A percentile compares a stretch with the other conserved stretches of the same genome.
Evolutionary conservation across 1,284 basidiomycete genomes (phyloP).

Genomic region (Apiotrichum siamense): DNA sequence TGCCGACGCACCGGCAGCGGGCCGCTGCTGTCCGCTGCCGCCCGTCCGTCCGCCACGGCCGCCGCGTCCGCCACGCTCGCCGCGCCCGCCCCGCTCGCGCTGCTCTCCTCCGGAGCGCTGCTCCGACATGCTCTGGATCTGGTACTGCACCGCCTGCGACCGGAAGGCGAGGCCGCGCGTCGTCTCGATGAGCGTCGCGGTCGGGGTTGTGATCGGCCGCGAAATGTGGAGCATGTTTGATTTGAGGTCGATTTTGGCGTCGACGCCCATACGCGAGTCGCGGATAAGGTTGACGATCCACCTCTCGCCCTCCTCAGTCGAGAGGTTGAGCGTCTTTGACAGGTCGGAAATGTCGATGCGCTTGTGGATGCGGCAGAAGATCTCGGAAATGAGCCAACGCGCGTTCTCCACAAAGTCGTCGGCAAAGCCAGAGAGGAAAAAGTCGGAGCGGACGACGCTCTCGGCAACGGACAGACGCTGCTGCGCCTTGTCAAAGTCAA

Average conservation of each 20-base stretch:
- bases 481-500: constrained; percentile 85
- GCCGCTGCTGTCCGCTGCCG: constrained; percentile 5
- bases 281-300: constrained; percentile 99
- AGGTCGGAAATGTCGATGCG: constrained; percentile 93
- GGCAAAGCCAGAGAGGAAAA: constrained; percentile 84
- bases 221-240: constrained; percentile 97
- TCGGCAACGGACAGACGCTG: constrained; percentile 72
- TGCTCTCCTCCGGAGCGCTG: constrained; percentile 21
- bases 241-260: constrained; percentile 95
- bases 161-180: constrained; percentile 86
- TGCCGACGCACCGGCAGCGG: neutral
- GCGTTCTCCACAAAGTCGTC: constrained; percentile 95
- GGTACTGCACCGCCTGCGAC: constrained; percentile 82
- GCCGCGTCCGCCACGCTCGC: constrained; percentile 26
- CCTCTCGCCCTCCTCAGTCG: constrained; percentile 90
- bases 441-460: constrained; percentile 80
- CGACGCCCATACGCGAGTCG: constrained; percentile 89
- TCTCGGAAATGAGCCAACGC: constrained; percentile 89
- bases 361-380: constrained; percentile 95
- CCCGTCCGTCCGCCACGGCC: constrained; percentile 11
- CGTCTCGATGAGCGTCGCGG: constrained; percentile 93
- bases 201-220: constrained; percentile 79
- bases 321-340: constrained; percentile 85
- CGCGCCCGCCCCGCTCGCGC: constrained; percentile 30
- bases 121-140: constrained; percentile 52